Percentiles rank a stretch among this genome's conserved stretches.
phyloP scores from a whole-genome alignment of 116 monocot genomes.

The Posidonia oceanica region DNA sequence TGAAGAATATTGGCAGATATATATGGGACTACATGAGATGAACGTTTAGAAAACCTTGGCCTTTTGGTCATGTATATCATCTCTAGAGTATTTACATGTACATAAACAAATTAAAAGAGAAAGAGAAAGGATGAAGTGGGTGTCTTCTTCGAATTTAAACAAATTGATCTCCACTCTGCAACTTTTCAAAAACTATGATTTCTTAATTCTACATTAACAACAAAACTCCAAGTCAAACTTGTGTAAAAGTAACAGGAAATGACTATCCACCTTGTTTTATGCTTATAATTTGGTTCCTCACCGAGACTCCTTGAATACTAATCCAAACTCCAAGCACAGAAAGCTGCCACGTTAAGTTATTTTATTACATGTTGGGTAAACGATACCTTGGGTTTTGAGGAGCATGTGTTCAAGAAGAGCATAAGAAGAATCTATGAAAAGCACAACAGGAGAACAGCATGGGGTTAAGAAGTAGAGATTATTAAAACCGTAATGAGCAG shows the following conservation, averaged over 20 bases:
- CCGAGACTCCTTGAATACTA: not conserved
- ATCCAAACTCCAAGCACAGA: not conserved
- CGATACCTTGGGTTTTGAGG: not conserved
- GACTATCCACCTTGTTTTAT: not conserved
- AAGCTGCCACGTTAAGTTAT: not conserved
- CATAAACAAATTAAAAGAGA: too few species aligned
- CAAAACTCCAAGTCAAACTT: conserved; percentile 2
- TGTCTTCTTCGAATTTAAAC: not conserved
- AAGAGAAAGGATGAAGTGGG: not conserved
- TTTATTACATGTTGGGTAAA: not conserved
- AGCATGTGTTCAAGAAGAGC: not conserved
- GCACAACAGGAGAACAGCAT: conserved; percentile 11
- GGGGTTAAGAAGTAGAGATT: conserved; percentile 5
- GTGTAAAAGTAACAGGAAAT: not conserved
- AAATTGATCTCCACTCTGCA: too few species aligned
- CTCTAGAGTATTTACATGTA: too few species aligned
- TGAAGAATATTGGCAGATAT: too few species aligned
- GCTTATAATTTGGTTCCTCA: not conserved
- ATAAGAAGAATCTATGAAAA: conserved; percentile 17
- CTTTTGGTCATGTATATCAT: too few species aligned
- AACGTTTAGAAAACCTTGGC: too few species aligned
- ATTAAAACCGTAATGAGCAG: not conserved
- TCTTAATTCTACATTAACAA: not conserved
- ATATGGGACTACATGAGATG: too few species aligned
- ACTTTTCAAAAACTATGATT: not conserved